phyloP scores from a whole-genome alignment of 1,284 basidiomycete species.

The Ceratobasidium sp. region DNA sequence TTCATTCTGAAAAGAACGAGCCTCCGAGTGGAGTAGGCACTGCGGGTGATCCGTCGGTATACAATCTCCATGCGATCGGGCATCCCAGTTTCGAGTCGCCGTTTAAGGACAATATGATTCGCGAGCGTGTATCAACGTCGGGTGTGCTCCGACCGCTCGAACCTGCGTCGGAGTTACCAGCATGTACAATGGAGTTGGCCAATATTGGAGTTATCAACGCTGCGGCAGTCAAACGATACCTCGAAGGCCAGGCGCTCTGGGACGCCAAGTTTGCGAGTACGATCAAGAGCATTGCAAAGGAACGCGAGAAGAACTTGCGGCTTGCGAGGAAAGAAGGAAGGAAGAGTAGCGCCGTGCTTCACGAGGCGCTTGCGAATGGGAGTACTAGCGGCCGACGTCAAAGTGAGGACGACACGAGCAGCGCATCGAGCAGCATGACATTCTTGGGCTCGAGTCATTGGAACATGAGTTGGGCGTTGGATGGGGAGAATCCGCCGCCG shows the following conservation, averaged over 20 bases:
- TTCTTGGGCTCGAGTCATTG: conserved; percentile 59
- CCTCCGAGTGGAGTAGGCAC: conserved; percentile 54
- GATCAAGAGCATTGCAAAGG: conserved; percentile 66
- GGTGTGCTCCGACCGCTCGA: conserved; percentile 86
- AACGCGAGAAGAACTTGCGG: conserved; percentile 67
- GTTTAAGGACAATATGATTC: conserved; percentile 70
- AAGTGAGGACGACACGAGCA: conserved; percentile 52
- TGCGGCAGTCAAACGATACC: conserved; percentile 68
- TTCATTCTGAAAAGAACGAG: conserved; percentile 51
- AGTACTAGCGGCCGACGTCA: neutral
- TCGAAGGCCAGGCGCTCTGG: conserved; percentile 66
- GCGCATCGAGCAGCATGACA: conserved; percentile 63
- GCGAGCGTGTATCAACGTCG: conserved; percentile 84
- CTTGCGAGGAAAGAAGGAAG: conserved; percentile 66
- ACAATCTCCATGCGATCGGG: conserved; percentile 63
- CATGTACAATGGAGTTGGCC: conserved; percentile 69
- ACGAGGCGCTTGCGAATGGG: conserved; percentile 17
- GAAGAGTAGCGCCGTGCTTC: conserved; percentile 27
- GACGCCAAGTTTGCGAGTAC: conserved; percentile 70
- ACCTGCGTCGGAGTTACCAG: conserved; percentile 69
- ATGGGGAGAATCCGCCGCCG: conserved; percentile 78
- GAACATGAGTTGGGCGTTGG: conserved; percentile 78
- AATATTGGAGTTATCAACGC: conserved; percentile 77
- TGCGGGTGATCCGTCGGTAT: conserved; percentile 75
- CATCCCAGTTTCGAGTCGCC: conserved; percentile 37